Evolutionary conservation across 208 protist species (phyloP).

Genomic region (Trypanosoma vivax): DNA sequence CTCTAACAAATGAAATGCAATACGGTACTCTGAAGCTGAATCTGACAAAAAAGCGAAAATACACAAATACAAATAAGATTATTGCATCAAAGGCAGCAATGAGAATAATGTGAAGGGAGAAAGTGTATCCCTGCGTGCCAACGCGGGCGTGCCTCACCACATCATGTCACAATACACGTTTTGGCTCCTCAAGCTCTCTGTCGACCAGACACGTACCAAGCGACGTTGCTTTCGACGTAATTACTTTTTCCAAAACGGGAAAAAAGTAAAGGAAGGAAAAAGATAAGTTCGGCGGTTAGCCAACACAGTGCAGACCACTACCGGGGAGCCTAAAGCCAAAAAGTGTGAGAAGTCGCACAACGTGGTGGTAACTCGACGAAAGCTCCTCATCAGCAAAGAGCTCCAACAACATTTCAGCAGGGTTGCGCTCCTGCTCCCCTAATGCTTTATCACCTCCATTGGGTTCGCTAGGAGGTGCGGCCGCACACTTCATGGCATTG

Average conservation of each 20-base stretch:
- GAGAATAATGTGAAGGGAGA: background rate
- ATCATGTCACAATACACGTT: background rate
- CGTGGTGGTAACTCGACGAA: conserved; percentile 24
- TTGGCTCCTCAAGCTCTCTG: no score
- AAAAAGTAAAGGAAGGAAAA: no score
- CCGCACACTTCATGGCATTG: conserved; percentile 18
- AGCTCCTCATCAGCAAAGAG: conserved; percentile 49
- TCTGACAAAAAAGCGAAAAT: conserved; percentile 1
- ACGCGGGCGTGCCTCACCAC: no score
- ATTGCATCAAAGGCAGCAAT: background rate
- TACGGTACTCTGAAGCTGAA: background rate
- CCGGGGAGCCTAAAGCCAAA: conserved; percentile 17
- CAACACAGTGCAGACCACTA: background rate
- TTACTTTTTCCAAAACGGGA: no score
- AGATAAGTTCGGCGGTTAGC: background rate
- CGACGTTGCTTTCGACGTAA: no score
- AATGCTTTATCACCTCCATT: conserved; percentile 9
- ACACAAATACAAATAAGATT: background rate
- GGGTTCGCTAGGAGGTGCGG: background rate
- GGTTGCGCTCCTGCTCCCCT: conserved; percentile 19
- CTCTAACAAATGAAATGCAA: no score
- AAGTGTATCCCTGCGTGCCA: no score
- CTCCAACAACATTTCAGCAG: conserved; percentile 58
- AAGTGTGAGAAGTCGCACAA: conserved; percentile 23
- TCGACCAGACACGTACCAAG: no score